Evolutionary conservation across 305 asterid genomes (phyloP), one percentile per base, ranked within the genome.

Genomic region (Solanum hybrid): DNA sequence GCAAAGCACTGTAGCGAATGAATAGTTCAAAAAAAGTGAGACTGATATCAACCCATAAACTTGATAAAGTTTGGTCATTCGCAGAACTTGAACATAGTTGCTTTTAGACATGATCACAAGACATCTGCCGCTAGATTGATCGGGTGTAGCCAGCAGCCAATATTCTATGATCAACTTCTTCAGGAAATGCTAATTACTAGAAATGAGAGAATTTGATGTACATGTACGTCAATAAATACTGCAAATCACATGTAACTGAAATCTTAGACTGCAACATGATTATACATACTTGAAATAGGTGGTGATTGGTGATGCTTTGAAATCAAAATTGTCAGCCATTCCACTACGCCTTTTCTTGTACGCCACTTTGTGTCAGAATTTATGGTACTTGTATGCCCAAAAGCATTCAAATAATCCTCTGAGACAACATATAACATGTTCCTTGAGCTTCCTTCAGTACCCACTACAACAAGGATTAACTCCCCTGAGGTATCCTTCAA

Each of bases 371-470:
- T 61, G 71, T 61, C 71, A 61, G 71, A 61, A 61, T 61, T 61
- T 61, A 61, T 61, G 11, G 71, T 61, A 61, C 71, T 61, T 61
- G 71, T 61, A 20, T 61, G 71, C 61, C 93, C 95, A 74, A 89
- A 93, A 31, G 89, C 90, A 77, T 91, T 78, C 36, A 93, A 51
- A 87, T 76, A 92, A 26, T 94, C 95, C 87, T 86, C 90, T 5
- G 93, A 81, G 75, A 67, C 31, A 67, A 67, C 75, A 67, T 67
- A 67, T 67, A 67, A 2, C 31, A 67, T 67, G 31, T 10, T 11
- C 75, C 14, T 67, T n/a, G 31, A 10, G 28, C 31, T n/a, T 67
- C 16, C 28, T 67, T 67, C 75, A 10, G 31, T n/a, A 67, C 29
- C 75, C 31, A 9, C 31, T 4, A n/a, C 74, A 67, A 12, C 94